A percentile compares a stretch with the other conserved stretches of the same genome.
Evolutionary conservation across 2,329 filamentous ascomycete genomes (phyloP).

Genomic region (Scortechinia acanthostroma): DNA sequence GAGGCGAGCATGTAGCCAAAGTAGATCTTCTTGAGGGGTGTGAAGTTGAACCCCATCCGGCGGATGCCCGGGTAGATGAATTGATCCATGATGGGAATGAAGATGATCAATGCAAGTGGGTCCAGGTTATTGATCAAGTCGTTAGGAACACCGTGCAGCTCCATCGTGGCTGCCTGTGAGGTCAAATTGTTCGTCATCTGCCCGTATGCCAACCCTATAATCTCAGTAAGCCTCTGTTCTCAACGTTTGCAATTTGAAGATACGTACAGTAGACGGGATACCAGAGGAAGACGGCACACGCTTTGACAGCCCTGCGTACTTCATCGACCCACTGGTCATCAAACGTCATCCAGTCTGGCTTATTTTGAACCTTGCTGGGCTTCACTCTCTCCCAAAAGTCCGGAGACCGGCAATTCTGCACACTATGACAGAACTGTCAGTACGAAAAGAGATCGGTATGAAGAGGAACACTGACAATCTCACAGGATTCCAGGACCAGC

Average conservation of each 20-base stretch:
- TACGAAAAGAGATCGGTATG: neutral
- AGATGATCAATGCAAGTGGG: slow-evolving; percentile 68
- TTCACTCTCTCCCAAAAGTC: slow-evolving; percentile 56
- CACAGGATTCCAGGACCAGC: slow-evolving; percentile 53
- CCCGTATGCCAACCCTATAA: slow-evolving; percentile 37
- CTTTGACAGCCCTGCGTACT: slow-evolving; percentile 61
- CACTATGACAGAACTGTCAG: too few species aligned
- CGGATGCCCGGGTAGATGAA: slow-evolving; percentile 67
- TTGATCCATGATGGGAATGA: slow-evolving; percentile 66
- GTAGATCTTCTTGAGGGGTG: slow-evolving; percentile 70
- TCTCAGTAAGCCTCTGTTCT: neutral
- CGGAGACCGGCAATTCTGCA: neutral
- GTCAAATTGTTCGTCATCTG: slow-evolving; percentile 54
- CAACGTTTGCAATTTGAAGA: neutral
- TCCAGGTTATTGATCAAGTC: slow-evolving; percentile 73
- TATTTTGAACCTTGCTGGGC: slow-evolving; percentile 53
- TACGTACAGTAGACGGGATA: slow-evolving; percentile 49
- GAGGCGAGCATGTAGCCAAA: slow-evolving; percentile 61
- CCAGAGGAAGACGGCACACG: slow-evolving; percentile 68
- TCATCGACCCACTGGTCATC: slow-evolving; percentile 80
- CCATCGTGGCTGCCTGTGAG: slow-evolving; percentile 60
- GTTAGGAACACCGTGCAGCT: slow-evolving; percentile 67
- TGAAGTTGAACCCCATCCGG: slow-evolving; percentile 57
- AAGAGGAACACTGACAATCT: slow-evolving; percentile 16
- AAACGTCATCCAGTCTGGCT: slow-evolving; percentile 72